Evolutionary conservation across 148 eudicot genomes (phyloP).

Genomic region (Cornus kousa): DNA sequence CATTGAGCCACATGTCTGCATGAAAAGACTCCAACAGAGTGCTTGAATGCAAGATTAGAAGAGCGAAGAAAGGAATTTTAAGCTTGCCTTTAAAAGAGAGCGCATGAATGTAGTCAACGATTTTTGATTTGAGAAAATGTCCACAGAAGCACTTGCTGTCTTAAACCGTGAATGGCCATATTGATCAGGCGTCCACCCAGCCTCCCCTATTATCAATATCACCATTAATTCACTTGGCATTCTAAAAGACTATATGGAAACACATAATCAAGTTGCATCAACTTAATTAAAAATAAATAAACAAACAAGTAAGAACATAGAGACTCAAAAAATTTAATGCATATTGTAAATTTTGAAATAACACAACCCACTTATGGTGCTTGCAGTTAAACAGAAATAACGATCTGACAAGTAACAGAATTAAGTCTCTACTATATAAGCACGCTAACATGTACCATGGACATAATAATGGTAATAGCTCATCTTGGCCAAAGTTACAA

Average conservation of each 20-base stretch:
- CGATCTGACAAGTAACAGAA: neutral
- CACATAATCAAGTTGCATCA: neutral
- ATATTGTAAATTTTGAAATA: neutral
- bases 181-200: constrained; percentile 97
- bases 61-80: constrained; percentile 1
- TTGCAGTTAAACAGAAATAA: neutral
- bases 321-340: neutral
- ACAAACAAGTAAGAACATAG: neutral
- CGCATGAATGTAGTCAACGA: constrained; percentile 76
- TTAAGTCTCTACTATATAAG: neutral
- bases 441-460: neutral
- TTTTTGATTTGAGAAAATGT: constrained; percentile 62
- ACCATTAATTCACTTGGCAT: neutral
- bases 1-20: too few relatives aligned
- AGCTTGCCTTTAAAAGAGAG: constrained; percentile 70
- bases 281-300: neutral
- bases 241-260: neutral
- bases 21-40: too few relatives aligned
- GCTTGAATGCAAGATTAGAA: neutral
- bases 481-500: neutral
- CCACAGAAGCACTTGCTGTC: constrained; percentile 46
- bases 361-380: neutral
- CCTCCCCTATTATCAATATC: constrained; percentile 55
- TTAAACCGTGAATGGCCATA: constrained; percentile 84
- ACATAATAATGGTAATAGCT: neutral